Evolutionary conservation across 2,329 filamentous ascomycete genomes (phyloP), one percentile per base, ranked within the genome.

Genomic region (Fusarium torulosum): DNA sequence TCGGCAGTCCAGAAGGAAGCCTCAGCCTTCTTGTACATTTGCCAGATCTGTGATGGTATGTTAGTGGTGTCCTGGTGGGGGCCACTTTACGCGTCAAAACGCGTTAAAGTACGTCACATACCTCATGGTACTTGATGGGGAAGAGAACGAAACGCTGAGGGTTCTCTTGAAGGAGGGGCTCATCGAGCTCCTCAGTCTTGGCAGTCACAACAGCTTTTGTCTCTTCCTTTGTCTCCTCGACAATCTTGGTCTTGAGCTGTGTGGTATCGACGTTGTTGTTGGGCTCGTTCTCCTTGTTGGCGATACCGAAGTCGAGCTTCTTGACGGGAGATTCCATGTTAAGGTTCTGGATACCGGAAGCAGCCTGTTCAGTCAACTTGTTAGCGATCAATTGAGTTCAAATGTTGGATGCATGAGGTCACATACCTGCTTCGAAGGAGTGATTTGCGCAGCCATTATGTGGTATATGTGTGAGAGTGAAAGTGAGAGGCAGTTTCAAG

Each of bases 11-110:
- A 99, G 90, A 99, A 99, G 42, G 96, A 98, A 53, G 96, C 96
- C 82, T 99, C 95, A 72, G 94, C 94, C 85, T 98, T 98, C 90
- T 99, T 99, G 89, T 99, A 99, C 95, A 98, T 98, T 82, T 98
- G 95, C 96, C 96, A 99, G 81, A 97, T 96, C 94, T 97, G 70
- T 53, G 49, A 62, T 65, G 51, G 66, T 56, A 58, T 44, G 78
- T 86, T 77, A 85, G 81, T 25, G 63, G 66, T 19, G 44, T 65
- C 74, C 72, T 33, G 40, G 51, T 63, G 66, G 68, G 62, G 53
- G 73, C 75, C 85, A 90, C 85, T 91, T 86, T 85, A 93, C 90
- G 90, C 91, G 91, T 90, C 72, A 80, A 77, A 71, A 79, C 80
- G 80, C 80, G 82, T 90, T 72, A 80, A 77, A 70, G 79, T 79